These are phyloP conservation scores for Calendula officinalis DNA, from an alignment of 129 eudicot genomes.

Conservation along the genomic window DNA sequence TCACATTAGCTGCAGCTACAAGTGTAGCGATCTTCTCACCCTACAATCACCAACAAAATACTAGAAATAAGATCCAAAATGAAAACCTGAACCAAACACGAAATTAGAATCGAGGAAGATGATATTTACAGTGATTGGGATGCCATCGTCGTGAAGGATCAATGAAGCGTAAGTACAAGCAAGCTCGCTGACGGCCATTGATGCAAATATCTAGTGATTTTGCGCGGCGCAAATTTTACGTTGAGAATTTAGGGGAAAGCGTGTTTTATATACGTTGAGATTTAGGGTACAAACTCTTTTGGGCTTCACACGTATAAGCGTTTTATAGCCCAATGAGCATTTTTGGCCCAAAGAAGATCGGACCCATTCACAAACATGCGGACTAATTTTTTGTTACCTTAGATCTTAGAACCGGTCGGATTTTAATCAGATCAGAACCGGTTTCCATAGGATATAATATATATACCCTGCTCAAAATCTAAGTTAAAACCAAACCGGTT, in stretches of 20 bases:
- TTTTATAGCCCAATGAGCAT: background rate
- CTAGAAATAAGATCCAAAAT: background rate
- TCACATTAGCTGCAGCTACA: slow-evolving; percentile 58
- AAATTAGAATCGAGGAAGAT: background rate
- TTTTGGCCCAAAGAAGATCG: background rate
- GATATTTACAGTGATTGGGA: slow-evolving; percentile 56
- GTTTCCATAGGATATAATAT: too few species aligned
- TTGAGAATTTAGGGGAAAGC: background rate
- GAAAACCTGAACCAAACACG: background rate
- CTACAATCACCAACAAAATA: slow-evolving; percentile 20
- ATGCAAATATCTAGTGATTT: background rate
- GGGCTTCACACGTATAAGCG: background rate
- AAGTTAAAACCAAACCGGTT: too few species aligned
- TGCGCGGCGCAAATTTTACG: slow-evolving; percentile 25
- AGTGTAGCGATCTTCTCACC: slow-evolving; percentile 65
- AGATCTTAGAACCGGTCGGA: too few species aligned
- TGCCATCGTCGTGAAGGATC: slow-evolving; percentile 73
- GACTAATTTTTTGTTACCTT: too few species aligned
- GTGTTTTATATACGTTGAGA: slow-evolving; percentile 21
- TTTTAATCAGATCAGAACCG: too few species aligned
- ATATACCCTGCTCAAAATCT: too few species aligned
- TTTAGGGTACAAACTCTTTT: slow-evolving; percentile 27
- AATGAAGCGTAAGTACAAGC: slow-evolving; percentile 69
- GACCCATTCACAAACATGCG: too few species aligned
- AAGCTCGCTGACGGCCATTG: slow-evolving; percentile 65